Base-by-base conservation (phyloP, 495 filamentous ascomycete genomes). In the Penicillium canariense region DNA sequence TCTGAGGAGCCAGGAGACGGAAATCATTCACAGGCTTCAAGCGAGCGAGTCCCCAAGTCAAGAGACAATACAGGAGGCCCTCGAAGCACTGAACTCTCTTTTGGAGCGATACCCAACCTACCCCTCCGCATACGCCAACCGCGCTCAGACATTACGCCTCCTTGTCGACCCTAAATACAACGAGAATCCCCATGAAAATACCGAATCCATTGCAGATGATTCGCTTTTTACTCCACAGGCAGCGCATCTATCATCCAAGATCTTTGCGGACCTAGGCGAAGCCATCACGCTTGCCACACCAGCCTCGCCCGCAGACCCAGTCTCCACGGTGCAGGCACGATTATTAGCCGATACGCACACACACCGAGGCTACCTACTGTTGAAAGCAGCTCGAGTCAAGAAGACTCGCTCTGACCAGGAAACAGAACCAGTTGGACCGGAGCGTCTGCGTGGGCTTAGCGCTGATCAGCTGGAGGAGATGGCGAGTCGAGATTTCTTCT, bases 81-180 rank as follows among this genome's bases (percentile, higher is more conserved):
- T 78, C n/a, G 15, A 59, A 2, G 60, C 61, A 14, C 73, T 94
- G 4, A 73, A 75, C 17, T 52, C 67, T 8, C 69, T 95, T 1
- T 78, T 91, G 30, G 55, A 57, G 3, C 59, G 79, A 15, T 61
- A 86, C 45, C 89, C 87, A 2, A 70, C 69, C 6, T 95, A 94
- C 60, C 88, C 90, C 2, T 84, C 85, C 40, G 87, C 83, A 0
- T 82, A 84, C 55, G 87, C 87, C 55, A 96, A 96, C 65, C 79
- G 88, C 38, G 90, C 88, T 4, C 90, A 94, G 58, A 80, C 84
- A 12, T 58, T 83, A 0, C 78, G 90, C 5, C 71, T 88, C 51
- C 67, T 76, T 1, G 62, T 69, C 15, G 66, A 74, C 18, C 14
- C 57, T 5, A 39, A 49, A 11, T 26, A 53, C 47, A 58, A 53